Evolutionary conservation across 352 stramenopile genomes (phyloP).

Genomic region (Detonula confervacea): DNA sequence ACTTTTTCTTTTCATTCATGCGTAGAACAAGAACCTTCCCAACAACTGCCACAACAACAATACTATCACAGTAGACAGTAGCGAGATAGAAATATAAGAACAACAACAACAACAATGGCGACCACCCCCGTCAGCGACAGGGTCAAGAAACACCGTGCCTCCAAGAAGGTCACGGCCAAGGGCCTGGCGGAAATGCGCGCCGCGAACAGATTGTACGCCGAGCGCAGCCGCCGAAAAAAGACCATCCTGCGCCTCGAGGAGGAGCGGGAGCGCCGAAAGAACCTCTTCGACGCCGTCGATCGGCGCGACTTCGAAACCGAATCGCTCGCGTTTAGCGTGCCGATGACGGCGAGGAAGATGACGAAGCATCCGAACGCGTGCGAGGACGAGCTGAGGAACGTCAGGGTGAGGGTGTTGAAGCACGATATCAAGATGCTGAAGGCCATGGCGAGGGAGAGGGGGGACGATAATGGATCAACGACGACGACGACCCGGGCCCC

Average conservation of each 20-base stretch:
- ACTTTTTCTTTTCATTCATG: too few relatives aligned
- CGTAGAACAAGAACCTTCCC: too few relatives aligned
- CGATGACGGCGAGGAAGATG: not conserved
- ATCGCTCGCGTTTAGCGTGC: not conserved
- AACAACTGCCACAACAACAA: too few relatives aligned
- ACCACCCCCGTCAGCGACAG: not conserved
- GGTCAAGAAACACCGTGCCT: not conserved
- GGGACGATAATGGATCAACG: too few relatives aligned
- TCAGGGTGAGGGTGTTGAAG: not conserved
- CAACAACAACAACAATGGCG: not conserved
- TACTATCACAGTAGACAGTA: too few relatives aligned
- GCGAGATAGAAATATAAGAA: not conserved
- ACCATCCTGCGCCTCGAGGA: not conserved
- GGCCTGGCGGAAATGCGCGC: not conserved
- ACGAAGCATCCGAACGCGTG: not conserved
- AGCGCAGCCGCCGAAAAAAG: not conserved
- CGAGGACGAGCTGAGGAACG: not conserved
- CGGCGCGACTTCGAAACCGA: not conserved
- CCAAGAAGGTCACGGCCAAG: not conserved
- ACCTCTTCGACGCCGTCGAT: not conserved
- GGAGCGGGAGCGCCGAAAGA: not conserved
- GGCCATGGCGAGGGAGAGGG: too few relatives aligned
- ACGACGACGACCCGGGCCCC: too few relatives aligned
- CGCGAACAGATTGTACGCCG: not conserved
- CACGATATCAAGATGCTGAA: not conserved